phyloP scores from a whole-genome alignment of 2,329 filamentous ascomycete genomes.

The Leptographium galeiforme region DNA sequence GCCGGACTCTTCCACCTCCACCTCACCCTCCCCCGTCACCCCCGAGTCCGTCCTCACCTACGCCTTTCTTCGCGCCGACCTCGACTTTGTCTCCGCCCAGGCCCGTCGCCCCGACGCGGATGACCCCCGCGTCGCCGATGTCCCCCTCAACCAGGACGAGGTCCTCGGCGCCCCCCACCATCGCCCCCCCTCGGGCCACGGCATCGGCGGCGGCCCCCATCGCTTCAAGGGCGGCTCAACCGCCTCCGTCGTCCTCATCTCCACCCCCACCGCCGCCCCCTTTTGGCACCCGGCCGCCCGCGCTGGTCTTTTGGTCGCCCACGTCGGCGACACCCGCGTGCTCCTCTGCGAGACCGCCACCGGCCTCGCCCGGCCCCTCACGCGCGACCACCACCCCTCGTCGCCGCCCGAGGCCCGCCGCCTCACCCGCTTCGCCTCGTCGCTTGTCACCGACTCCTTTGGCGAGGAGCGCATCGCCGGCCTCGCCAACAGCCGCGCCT shows the following conservation, averaged over 20 bases:
- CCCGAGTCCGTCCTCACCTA: constrained; percentile 76
- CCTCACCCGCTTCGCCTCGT: constrained; percentile 62
- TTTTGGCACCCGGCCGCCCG: constrained; percentile 90
- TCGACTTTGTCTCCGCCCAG: constrained; percentile 87
- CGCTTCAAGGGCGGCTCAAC: constrained; percentile 93
- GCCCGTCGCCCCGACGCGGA: constrained; percentile 65
- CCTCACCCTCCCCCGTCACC: constrained; percentile 26
- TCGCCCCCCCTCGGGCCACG: constrained; percentile 37
- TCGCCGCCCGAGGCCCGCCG: constrained; percentile 71
- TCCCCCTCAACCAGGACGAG: constrained; percentile 73
- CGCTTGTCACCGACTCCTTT: constrained; percentile 88
- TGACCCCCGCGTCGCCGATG: constrained; percentile 57
- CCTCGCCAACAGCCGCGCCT: constrained; percentile 84
- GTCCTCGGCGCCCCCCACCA: constrained; percentile 51
- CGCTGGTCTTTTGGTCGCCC: constrained; percentile 71
- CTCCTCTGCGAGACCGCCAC: constrained; percentile 78
- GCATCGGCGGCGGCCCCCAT: constrained; percentile 53
- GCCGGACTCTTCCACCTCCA: not conserved
- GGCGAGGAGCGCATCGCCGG: constrained; percentile 92
- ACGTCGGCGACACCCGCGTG: constrained; percentile 87
- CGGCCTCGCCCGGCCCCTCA: constrained; percentile 67
- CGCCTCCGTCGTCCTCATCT: constrained; percentile 78
- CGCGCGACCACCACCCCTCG: constrained; percentile 86
- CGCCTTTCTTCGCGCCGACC: constrained; percentile 83
- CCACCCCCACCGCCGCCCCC: constrained; percentile 77